These are phyloP conservation scores for Aspergillus heteromorphus DNA, from an alignment of 495 filamentous ascomycete species.

Conservation along the genomic window DNA sequence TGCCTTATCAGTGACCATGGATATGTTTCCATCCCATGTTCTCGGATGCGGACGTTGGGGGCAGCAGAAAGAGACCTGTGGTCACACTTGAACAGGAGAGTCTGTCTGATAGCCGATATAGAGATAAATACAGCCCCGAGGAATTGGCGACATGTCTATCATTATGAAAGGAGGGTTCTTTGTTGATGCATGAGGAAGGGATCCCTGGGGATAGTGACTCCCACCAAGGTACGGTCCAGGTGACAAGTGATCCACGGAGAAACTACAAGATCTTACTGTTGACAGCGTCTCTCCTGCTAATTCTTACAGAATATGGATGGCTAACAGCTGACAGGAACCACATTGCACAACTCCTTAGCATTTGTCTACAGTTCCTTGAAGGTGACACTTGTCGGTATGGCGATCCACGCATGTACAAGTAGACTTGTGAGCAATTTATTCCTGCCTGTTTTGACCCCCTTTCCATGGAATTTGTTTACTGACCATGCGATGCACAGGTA, in stretches of 20 bases:
- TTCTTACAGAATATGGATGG: background rate
- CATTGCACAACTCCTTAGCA: background rate
- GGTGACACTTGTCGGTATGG: background rate
- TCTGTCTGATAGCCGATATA: background rate
- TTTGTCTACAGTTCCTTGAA: background rate
- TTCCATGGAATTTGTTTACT: background rate
- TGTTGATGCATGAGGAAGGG: background rate
- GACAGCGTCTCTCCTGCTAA: background rate
- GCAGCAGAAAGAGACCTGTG: background rate
- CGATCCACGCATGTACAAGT: slow-evolving; percentile 55
- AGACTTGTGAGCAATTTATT: slow-evolving; percentile 54
- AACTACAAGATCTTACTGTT: background rate
- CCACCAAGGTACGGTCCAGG: background rate
- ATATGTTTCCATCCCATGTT: background rate
- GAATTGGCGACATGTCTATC: background rate
- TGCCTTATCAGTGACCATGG: slow-evolving; percentile 2
- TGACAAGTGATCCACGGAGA: background rate
- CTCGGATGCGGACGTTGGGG: background rate
- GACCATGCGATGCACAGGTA: slow-evolving; percentile 50
- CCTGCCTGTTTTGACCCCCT: background rate
- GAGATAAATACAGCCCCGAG: background rate
- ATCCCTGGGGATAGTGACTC: background rate
- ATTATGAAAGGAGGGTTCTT: background rate
- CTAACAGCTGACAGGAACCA: background rate
- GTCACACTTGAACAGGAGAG: background rate